These are phyloP conservation scores for Colletotrichum truncatum DNA, from an alignment of 2,329 filamentous ascomycete genomes.

Conservation along the genomic window DNA sequence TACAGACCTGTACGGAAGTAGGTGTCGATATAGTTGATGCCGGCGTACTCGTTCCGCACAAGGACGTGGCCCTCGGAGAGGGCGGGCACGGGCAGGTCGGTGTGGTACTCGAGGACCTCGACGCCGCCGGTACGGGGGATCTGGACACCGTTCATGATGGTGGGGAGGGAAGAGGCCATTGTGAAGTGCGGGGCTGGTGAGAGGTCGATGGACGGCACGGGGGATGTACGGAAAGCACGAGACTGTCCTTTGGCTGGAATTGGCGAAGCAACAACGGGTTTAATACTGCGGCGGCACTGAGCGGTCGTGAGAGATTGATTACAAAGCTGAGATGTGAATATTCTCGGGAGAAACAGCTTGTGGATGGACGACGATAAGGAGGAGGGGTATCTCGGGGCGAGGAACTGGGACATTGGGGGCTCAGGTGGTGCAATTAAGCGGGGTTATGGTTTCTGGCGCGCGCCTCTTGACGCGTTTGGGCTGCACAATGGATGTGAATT, in stretches of 20 bases:
- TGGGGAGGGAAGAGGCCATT: slow-evolving; percentile 14
- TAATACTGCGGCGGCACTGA: no score
- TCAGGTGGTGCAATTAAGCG: not conserved
- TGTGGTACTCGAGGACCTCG: slow-evolving; percentile 77
- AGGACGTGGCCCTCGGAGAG: slow-evolving; percentile 77
- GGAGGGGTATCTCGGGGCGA: not conserved
- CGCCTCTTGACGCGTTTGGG: not conserved
- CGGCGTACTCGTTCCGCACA: slow-evolving; percentile 81
- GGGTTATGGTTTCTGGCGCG: not conserved
- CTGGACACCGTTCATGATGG: slow-evolving; percentile 77
- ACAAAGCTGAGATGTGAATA: not conserved
- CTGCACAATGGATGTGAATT: not conserved
- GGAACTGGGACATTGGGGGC: not conserved
- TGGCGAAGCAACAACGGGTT: no score
- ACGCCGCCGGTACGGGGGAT: slow-evolving; percentile 77
- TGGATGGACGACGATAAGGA: not conserved
- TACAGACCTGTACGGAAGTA: slow-evolving; percentile 92
- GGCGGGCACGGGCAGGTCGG: slow-evolving; percentile 75
- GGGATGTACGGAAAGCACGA: not conserved
- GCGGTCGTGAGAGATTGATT: no score
- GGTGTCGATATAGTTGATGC: slow-evolving; percentile 90
- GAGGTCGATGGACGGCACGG: not conserved
- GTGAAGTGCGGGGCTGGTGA: slow-evolving; percentile 17
- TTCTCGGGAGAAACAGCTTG: not conserved
- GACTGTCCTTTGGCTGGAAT: not conserved